A percentile compares a stretch with the other conserved stretches of the same genome.
Conservation (phyloP, 257 asterid genomes). For the Coffea canephora region DNA sequence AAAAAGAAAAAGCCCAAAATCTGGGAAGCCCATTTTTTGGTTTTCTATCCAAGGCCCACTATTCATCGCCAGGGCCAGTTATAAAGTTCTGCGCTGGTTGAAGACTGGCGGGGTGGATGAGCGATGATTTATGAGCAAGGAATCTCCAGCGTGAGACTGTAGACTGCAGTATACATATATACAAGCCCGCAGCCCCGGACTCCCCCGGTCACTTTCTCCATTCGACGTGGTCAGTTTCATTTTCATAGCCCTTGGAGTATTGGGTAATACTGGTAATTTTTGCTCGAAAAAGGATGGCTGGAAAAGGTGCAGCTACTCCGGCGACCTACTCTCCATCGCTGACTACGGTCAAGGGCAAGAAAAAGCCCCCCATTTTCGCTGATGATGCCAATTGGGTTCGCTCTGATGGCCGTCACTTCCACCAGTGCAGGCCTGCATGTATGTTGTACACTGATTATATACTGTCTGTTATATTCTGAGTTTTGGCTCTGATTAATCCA, state of each 20-base stretch:
- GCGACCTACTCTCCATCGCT: conserved; percentile 72
- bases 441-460: conserved; percentile 8
- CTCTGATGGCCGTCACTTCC: conserved; percentile 78
- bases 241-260: too few species aligned
- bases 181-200: too few species aligned
- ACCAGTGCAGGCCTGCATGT: conserved; percentile 97
- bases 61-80: neutral
- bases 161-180: too few species aligned
- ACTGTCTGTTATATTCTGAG: neutral
- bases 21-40: neutral
- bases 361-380: conserved; percentile 32
- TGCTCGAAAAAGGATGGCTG: conserved; percentile 32
- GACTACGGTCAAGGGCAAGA: conserved; percentile 37
- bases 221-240: too few species aligned
- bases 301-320: conserved; percentile 54
- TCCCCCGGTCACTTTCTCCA: neutral
- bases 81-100: neutral
- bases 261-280: neutral
- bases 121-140: too few species aligned
- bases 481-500: too few species aligned
- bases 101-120: neutral
- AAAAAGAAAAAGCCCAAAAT: neutral
- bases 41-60: neutral
- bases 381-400: conserved; percentile 71
- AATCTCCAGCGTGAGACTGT: too few species aligned